Base-by-base conservation (phyloP, 805 yeast species). In the Ascoidea tarda region DNA sequence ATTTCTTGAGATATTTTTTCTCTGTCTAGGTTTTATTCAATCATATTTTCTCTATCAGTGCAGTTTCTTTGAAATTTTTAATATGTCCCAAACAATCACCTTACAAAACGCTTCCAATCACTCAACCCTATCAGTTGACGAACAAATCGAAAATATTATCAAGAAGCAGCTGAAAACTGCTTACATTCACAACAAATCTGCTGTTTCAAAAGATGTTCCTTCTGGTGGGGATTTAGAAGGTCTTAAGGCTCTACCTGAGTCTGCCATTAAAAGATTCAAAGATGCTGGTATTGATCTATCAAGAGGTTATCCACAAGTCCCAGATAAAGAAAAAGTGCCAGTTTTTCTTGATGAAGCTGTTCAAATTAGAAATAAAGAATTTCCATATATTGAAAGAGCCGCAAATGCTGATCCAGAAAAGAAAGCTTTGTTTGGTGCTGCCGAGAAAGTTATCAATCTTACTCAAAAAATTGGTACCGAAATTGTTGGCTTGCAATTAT, bases 401-500 rank as follows among this genome's bases (percentile, higher is more conserved):
- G 58, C 57, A 56, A 63, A 63, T 49, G 72, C 70, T 14, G 71
- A 68, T 54, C 68, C 67, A 6, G 66, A 64, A 47, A 69, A 66
- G 62, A 69, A 63, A 55, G 69, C 70, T 1, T 60, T 72, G 32
- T 64, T 72, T 33, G 63, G 66, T 6, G 75, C 74, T 44, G 75
- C 74, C 38, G 63, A 61, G 42, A 64, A 69, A 54, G 75, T 74
- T 32, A 66, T 58, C 45, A 55, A 74, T 53, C 62, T 74, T 55
- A 69, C 77, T 53, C 68, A 68, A 52, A 67, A 70, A 55, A 62
- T 74, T 56, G 79, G 79, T 49, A 74, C 78, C 14, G 78, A 73
- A 55, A 67, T 74, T 55, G 66, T 69, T 47, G 78, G 78, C 8
- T 58, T 74, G 46, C 74, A 73, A 58, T 61, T 74, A 46, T 62